Evolutionary conservation across 2,329 filamentous ascomycete genomes (phyloP), one percentile per base, ranked within the genome.

Genomic region (Colletotrichum eleusines): DNA sequence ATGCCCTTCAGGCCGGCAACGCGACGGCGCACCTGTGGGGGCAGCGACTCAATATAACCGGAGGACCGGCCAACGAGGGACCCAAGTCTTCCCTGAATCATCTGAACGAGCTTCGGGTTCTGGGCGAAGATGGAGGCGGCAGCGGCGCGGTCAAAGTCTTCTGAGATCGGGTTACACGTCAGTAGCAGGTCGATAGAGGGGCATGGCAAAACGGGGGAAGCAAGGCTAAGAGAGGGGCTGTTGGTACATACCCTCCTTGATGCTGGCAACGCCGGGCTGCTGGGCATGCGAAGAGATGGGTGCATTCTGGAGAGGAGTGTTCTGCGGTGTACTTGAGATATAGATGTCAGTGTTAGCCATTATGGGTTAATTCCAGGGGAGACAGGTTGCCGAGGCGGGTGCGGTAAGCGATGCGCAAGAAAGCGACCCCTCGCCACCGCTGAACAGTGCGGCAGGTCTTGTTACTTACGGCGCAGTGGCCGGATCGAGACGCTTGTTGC

Each of bases 251-350:
- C 96, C 96, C 90, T 99, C 96, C 83, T 95, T 96, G 86, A 99
- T 98, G 83, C 94, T 98, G 75, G 94, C 87, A 74, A 99, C 92
- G 75, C 92, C 94, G 73, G 96, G 96, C 85, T 97, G 94, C 85
- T 97, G 94, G 76, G 97, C 96, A 84, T 96, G 95, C 73, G 95
- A 98, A 64, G 95, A 97, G 84, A 99, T 98, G 75, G 96, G 96
- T 76, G 97, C 96, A 86, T 95, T 95, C 84, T 91, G 94, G 76
- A 94, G 92, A 76, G 96, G 96, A 67, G 96, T 99, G 87, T 99
- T 99, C 85, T 99, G 96, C 79, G 96, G 96, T 80, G 96, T 99
- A 79, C 96, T 98, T 73, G 51, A 68, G 53, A 66, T 23, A 54
- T 58, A 62, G 69, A 71, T 54, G 53, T 48, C 38, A 51, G 65